Conservation (phyloP, 2,329 filamentous ascomycete species). For the Blastomyces silverae region DNA sequence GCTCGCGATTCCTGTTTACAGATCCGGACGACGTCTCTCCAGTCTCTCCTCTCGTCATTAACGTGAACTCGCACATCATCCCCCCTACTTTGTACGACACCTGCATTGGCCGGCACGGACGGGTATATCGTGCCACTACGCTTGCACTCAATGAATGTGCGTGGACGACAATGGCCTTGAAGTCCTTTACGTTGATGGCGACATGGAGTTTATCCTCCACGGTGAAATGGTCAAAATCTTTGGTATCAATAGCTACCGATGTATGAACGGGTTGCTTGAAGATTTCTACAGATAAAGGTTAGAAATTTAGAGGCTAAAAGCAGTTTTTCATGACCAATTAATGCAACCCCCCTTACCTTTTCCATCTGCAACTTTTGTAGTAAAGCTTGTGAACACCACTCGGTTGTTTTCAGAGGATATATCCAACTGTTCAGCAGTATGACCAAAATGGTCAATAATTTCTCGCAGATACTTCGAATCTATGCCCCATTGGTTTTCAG, state of each 20-base stretch:
- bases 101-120: slow-evolving; percentile 54
- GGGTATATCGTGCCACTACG: slow-evolving; percentile 54
- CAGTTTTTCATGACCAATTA: slow-evolving; percentile 1
- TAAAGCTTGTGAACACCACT: slow-evolving; percentile 59
- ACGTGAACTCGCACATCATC: slow-evolving; percentile 53
- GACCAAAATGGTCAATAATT: slow-evolving; percentile 58
- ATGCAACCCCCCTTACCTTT: slow-evolving; percentile 41
- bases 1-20: slow-evolving; percentile 36
- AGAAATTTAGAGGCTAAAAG: slow-evolving; percentile 18
- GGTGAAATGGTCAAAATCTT: slow-evolving; percentile 55
- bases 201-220: slow-evolving; percentile 56
- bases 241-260: slow-evolving; percentile 54
- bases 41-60: slow-evolving; percentile 58
- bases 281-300: slow-evolving; percentile 43
- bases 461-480: slow-evolving; percentile 52
- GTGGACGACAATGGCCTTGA: slow-evolving; percentile 57
- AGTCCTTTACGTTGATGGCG: slow-evolving; percentile 59
- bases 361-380: slow-evolving; percentile 56
- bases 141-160: slow-evolving; percentile 52
- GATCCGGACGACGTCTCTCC: slow-evolving; percentile 36
- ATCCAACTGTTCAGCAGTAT: slow-evolving; percentile 58
- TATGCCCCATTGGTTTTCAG: slow-evolving; percentile 54
- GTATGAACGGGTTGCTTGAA: slow-evolving; percentile 60
- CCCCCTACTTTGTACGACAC: slow-evolving; percentile 53
- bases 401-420: slow-evolving; percentile 53